These are phyloP conservation scores for Sugiyamaella grinbergsii DNA, from an alignment of 1,139 yeast genomes.

Conservation along the genomic window DNA sequence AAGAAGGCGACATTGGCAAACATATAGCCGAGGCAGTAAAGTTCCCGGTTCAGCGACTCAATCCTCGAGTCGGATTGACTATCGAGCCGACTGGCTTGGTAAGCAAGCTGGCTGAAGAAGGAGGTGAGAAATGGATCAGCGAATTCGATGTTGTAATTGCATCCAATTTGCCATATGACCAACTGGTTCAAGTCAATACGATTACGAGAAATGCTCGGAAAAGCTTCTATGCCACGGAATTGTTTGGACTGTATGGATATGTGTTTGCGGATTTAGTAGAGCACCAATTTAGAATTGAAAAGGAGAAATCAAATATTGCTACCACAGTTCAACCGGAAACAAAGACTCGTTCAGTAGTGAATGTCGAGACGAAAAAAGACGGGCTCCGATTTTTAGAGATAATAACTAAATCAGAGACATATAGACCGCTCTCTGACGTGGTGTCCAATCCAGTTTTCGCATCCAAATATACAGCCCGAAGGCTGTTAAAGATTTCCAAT, in stretches of 20 bases:
- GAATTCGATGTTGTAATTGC: conserved; percentile 73
- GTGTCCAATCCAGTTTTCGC: conserved; percentile 43
- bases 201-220: conserved; percentile 57
- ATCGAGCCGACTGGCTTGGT: conserved; percentile 35
- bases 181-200: conserved; percentile 47
- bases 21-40: conserved; percentile 54
- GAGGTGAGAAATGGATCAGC: conserved; percentile 48
- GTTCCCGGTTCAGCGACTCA: conserved; percentile 64
- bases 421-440: conserved; percentile 47
- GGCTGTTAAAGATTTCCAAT: conserved; percentile 59
- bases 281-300: conserved; percentile 58
- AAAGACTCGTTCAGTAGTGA: conserved; percentile 53
- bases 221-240: conserved; percentile 68
- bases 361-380: conserved; percentile 49
- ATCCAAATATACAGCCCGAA: conserved; percentile 51
- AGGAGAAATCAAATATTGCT: conserved; percentile 50
- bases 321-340: conserved; percentile 55
- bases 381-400: conserved; percentile 50
- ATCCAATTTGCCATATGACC: conserved; percentile 58
- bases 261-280: conserved; percentile 74
- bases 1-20: conserved; percentile 44
- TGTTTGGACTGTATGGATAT: conserved; percentile 83
- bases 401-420: conserved; percentile 59
- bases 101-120: conserved; percentile 36
- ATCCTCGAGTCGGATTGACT: conserved; percentile 65